Evolutionary conservation across 495 filamentous ascomycete species (phyloP).

Genomic region (Hyaloscypha hepaticicola): DNA sequence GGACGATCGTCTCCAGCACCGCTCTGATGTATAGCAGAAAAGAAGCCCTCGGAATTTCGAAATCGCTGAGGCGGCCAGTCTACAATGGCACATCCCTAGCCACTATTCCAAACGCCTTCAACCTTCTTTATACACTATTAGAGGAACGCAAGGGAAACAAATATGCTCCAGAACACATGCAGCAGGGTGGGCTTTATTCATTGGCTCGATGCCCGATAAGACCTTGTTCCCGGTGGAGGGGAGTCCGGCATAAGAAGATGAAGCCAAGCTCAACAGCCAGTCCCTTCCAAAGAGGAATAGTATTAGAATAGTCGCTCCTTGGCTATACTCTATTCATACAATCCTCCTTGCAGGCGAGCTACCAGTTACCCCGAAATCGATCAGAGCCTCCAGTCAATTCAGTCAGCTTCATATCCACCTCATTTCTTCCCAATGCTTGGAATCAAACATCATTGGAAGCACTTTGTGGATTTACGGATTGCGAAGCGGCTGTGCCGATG

Average conservation of each 20-base stretch:
- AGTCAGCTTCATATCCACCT: constrained; percentile 16
- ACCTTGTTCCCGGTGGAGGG: neutral
- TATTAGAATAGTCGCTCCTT: constrained; percentile 11
- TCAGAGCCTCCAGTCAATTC: constrained; percentile 16
- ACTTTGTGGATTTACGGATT: neutral
- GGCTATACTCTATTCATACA: constrained; percentile 19
- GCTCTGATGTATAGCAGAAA: too few relatives aligned
- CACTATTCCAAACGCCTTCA: too few relatives aligned
- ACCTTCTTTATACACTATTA: too few relatives aligned
- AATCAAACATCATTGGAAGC: neutral
- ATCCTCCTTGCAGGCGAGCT: constrained; percentile 9
- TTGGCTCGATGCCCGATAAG: neutral
- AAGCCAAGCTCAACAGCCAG: constrained; percentile 5
- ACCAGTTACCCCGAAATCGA: constrained; percentile 3
- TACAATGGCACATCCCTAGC: too few relatives aligned
- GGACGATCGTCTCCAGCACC: too few relatives aligned
- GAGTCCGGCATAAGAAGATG: constrained; percentile 19
- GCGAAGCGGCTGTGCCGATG: constrained; percentile 9
- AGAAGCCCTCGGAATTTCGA: too few relatives aligned
- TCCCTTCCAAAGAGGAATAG: constrained; percentile 14
- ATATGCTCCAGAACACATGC: too few relatives aligned
- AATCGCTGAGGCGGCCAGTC: too few relatives aligned
- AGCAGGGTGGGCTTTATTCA: too few relatives aligned
- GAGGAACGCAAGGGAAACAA: too few relatives aligned
- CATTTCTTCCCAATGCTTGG: constrained; percentile 1